Conservation (phyloP, 192 early-diverging fungal genomes). For the Entomortierella beljakovae region DNA sequence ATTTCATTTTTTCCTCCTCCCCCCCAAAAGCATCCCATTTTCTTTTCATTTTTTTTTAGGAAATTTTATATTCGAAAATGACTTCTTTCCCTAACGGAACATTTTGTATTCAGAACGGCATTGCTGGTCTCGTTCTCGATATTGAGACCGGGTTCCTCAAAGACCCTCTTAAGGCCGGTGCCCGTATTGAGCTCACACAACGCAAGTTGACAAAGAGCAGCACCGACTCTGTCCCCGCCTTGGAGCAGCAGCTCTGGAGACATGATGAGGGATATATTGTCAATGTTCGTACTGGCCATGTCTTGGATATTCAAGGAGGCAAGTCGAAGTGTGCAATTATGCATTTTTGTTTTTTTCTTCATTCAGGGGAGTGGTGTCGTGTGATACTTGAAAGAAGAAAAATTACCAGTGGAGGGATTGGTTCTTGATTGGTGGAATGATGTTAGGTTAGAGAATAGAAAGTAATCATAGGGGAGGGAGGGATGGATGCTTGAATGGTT, state of each 20-base stretch:
- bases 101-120: constrained; percentile 44
- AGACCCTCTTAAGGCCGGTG: constrained; percentile 48
- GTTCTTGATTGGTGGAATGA: too few species aligned
- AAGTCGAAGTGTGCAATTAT: background rate
- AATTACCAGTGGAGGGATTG: too few species aligned
- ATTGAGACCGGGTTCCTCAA: constrained; percentile 49
- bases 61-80: constrained; percentile 18
- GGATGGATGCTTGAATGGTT: too few species aligned
- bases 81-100: constrained; percentile 39
- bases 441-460: too few species aligned
- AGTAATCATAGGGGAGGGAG: too few species aligned
- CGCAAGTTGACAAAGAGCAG: constrained; percentile 39
- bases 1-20: background rate
- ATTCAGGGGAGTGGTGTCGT: background rate
- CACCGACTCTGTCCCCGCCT: constrained; percentile 18
- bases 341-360: background rate
- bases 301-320: constrained; percentile 52
- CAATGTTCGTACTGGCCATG: constrained; percentile 49
- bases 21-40: background rate
- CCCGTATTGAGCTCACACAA: constrained; percentile 39
- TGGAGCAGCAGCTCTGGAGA: constrained; percentile 55
- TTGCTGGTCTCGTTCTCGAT: constrained; percentile 48
- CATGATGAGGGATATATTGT: constrained; percentile 49
- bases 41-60: constrained; percentile 7
- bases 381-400: background rate